Percentiles rank a stretch among this genome's conserved stretches.
Conservation (phyloP, 2,329 filamentous ascomycete species). For the Intubia oerlemansii region DNA sequence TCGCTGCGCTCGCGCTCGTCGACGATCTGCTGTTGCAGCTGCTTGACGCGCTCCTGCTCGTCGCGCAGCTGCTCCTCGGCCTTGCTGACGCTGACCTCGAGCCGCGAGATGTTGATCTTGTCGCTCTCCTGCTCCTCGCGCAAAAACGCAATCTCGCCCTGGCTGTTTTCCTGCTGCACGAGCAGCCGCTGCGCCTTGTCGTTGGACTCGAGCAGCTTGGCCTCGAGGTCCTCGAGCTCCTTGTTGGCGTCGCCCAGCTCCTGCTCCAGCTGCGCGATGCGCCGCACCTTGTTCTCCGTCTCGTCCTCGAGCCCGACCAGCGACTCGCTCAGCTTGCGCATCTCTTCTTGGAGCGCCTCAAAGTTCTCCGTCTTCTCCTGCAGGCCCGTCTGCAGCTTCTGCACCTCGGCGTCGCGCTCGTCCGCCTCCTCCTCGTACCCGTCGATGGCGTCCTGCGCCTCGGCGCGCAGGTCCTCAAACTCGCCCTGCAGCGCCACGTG, state of each 20-base stretch:
- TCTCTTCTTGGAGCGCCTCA: constrained; percentile 76
- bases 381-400: constrained; percentile 49
- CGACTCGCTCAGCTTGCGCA: constrained; percentile 76
- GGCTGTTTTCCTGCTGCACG: constrained; percentile 80
- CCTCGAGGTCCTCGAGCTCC: constrained; percentile 71
- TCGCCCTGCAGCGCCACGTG: constrained; percentile 26
- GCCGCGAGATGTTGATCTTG: constrained; percentile 92
- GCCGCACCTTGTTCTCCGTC: constrained; percentile 53
- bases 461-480: constrained; percentile 37
- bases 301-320: constrained; percentile 79
- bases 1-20: constrained; percentile 75
- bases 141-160: constrained; percentile 84
- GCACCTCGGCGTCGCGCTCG: constrained; percentile 47
- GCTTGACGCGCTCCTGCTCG: constrained; percentile 55
- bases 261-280: constrained; percentile 63
- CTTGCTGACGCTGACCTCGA: constrained; percentile 64
- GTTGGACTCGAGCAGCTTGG: constrained; percentile 64
- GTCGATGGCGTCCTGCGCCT: constrained; percentile 46
- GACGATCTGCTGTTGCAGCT: constrained; percentile 53
- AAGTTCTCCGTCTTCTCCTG: constrained; percentile 70
- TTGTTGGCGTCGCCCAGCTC: constrained; percentile 68
- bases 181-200: constrained; percentile 72
- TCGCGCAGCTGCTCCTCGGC: constrained; percentile 64
- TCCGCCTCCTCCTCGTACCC: constrained; percentile 51
- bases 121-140: constrained; percentile 92